Evolutionary conservation across 2,329 filamentous ascomycete genomes (phyloP).

Genomic region (Davidsoniella neocaledoniae): DNA sequence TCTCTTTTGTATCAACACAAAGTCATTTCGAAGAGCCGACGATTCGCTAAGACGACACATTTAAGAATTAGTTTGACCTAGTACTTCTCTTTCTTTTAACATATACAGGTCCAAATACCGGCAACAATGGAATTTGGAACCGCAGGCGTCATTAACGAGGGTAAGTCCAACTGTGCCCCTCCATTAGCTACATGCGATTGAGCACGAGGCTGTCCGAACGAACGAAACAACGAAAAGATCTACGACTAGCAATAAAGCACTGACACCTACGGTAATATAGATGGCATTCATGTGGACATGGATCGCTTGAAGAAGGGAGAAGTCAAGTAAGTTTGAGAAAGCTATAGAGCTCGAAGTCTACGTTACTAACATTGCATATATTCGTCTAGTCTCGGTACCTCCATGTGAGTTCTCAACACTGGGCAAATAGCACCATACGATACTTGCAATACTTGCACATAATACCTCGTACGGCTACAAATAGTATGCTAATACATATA

Average conservation of each 20-base stretch:
- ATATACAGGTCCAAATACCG: background rate
- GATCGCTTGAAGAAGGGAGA: constrained; percentile 96
- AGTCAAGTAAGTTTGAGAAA: constrained; percentile 61
- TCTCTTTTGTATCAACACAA: too few relatives aligned
- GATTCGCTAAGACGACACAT: background rate
- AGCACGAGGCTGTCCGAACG: constrained; percentile 9
- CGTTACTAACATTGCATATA: constrained; percentile 15
- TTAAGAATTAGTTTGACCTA: background rate
- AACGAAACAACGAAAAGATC: background rate
- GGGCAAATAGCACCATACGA: background rate
- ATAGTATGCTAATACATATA: constrained; percentile 15
- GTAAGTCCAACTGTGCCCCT: constrained; percentile 22
- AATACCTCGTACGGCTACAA: background rate
- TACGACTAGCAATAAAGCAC: constrained; percentile 10
- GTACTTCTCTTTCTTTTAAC: background rate
- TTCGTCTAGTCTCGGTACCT: constrained; percentile 68
- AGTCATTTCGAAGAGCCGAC: too few relatives aligned
- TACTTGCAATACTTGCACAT: background rate
- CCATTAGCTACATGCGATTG: constrained; percentile 11
- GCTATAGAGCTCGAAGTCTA: background rate
- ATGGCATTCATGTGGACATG: constrained; percentile 99
- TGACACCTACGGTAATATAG: constrained; percentile 29
- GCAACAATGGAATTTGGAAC: constrained; percentile 45
- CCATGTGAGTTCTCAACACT: constrained; percentile 50
- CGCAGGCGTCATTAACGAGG: constrained; percentile 46